Evolutionary conservation across 176 grass and related monocot genomes (phyloP).

Genomic region (Bromus sterilis): DNA sequence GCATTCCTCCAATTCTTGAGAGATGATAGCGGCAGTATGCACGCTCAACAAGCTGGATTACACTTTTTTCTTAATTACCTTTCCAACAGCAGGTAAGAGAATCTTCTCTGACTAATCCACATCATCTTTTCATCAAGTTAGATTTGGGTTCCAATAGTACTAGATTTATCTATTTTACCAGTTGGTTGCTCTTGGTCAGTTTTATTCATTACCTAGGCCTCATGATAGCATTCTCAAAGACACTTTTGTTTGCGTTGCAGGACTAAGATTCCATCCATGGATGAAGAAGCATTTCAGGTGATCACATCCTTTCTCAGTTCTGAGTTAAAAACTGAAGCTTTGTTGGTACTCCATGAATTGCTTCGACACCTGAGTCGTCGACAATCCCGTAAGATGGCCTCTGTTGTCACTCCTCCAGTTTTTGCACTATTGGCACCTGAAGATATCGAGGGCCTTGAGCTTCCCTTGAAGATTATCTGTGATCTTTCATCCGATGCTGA

Average conservation of each 20-base stretch:
- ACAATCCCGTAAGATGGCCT: slow-evolving; percentile 38
- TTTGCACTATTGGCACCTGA: slow-evolving; percentile 46
- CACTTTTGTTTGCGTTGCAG: slow-evolving; percentile 26
- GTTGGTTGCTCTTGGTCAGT: not conserved
- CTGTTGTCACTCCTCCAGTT: slow-evolving; percentile 37
- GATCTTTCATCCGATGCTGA: slow-evolving; percentile 46
- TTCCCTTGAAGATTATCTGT: slow-evolving; percentile 57
- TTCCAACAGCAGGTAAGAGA: slow-evolving; percentile 50
- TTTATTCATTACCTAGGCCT: not conserved
- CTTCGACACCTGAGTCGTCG: slow-evolving; percentile 22
- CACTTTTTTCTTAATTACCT: slow-evolving; percentile 71
- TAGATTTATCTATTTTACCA: not conserved
- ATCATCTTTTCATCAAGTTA: not conserved
- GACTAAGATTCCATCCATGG: slow-evolving; percentile 37
- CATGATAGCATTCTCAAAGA: not conserved
- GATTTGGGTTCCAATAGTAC: not conserved
- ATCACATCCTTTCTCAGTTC: slow-evolving; percentile 61
- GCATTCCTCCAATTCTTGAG: slow-evolving; percentile 65
- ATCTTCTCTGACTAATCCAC: not conserved
- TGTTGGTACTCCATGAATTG: slow-evolving; percentile 55
- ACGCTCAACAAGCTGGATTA: slow-evolving; percentile 45
- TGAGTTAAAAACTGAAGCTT: slow-evolving; percentile 46
- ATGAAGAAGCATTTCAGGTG: slow-evolving; percentile 44
- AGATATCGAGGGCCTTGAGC: slow-evolving; percentile 46
- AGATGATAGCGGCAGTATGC: slow-evolving; percentile 32